Conservation (phyloP, 2,329 filamentous ascomycete genomes). For the Ophiostoma triangulosporum region DNA sequence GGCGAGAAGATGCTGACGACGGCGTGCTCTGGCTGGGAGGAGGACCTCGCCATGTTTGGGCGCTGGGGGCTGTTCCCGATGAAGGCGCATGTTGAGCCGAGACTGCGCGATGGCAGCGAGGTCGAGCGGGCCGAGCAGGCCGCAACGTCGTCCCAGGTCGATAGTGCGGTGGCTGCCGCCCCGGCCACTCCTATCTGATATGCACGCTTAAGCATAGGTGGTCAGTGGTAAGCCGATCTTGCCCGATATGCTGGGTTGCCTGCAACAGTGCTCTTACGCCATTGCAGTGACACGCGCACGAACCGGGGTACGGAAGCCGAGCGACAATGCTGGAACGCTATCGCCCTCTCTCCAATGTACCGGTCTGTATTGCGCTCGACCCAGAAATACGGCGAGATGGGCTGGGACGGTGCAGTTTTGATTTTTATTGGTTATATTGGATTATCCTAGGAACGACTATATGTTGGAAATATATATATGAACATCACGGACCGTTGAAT, state of each 20-base stretch:
- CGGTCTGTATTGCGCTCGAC: background rate
- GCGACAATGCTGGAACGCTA: constrained; percentile 9
- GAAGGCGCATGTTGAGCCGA: constrained; percentile 25
- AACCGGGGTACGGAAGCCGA: constrained; percentile 3
- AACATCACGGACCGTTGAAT: constrained; percentile 11
- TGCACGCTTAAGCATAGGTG: too few relatives aligned
- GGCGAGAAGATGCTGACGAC: constrained; percentile 90
- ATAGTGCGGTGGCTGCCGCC: background rate
- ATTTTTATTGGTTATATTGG: background rate
- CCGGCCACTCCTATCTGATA: background rate
- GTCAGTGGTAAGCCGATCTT: constrained; percentile 3
- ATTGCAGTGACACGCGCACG: constrained; percentile 6
- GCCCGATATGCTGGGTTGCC: constrained; percentile 3
- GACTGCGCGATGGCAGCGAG: background rate
- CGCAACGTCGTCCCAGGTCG: background rate
- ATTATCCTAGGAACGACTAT: background rate
- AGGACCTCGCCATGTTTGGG: constrained; percentile 72
- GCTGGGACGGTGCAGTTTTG: background rate
- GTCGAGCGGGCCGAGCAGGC: background rate
- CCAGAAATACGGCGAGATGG: background rate
- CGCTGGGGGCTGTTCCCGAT: constrained; percentile 74
- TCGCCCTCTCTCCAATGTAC: constrained; percentile 4
- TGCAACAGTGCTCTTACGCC: constrained; percentile 10
- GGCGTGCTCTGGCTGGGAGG: constrained; percentile 80
- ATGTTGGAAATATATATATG: background rate